These are phyloP conservation scores for Plectosphaerella cucumerina DNA, from an alignment of 2,329 filamentous ascomycete genomes.

Conservation along the genomic window DNA sequence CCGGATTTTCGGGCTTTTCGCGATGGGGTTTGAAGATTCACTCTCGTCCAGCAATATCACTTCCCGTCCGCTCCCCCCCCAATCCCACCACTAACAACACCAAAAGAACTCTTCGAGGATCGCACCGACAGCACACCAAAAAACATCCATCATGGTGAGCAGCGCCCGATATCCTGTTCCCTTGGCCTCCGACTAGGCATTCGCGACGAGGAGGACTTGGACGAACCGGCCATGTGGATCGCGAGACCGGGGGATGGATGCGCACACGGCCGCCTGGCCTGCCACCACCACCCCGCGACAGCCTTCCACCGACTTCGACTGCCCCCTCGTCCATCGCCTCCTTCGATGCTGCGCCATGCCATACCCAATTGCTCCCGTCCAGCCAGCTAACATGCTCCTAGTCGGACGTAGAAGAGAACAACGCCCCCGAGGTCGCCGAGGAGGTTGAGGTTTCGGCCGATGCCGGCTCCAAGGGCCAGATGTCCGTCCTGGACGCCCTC, in stretches of 20 bases:
- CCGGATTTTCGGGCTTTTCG: no score
- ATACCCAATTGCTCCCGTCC: neutral
- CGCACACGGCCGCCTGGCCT: no score
- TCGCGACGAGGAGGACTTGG: neutral
- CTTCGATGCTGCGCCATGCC: no score
- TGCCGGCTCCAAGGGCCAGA: slow-evolving; percentile 82
- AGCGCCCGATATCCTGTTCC: slow-evolving; percentile 6
- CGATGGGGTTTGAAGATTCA: neutral
- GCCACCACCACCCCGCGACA: neutral
- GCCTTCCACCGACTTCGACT: no score
- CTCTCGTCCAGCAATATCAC: no score
- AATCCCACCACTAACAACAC: slow-evolving; percentile 4
- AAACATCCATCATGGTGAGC: slow-evolving; percentile 58
- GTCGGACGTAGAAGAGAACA: slow-evolving; percentile 99
- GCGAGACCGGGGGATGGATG: slow-evolving; percentile 1
- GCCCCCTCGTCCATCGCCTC: no score
- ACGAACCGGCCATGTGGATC: neutral
- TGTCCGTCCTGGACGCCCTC: slow-evolving; percentile 96
- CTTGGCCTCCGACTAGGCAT: neutral
- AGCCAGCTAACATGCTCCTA: slow-evolving; percentile 34
- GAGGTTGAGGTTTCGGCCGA: slow-evolving; percentile 97
- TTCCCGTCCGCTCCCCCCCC: slow-evolving; percentile 6
- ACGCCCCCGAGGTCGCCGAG: slow-evolving; percentile 73
- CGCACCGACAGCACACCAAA: slow-evolving; percentile 50
- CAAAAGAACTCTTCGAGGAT: slow-evolving; percentile 59